A percentile compares a stretch with the other conserved stretches of the same genome.
These are phyloP conservation scores for Ophiocordyceps camponoti-leonardi DNA, from an alignment of 2,329 filamentous ascomycete species.

Conservation along the genomic window DNA sequence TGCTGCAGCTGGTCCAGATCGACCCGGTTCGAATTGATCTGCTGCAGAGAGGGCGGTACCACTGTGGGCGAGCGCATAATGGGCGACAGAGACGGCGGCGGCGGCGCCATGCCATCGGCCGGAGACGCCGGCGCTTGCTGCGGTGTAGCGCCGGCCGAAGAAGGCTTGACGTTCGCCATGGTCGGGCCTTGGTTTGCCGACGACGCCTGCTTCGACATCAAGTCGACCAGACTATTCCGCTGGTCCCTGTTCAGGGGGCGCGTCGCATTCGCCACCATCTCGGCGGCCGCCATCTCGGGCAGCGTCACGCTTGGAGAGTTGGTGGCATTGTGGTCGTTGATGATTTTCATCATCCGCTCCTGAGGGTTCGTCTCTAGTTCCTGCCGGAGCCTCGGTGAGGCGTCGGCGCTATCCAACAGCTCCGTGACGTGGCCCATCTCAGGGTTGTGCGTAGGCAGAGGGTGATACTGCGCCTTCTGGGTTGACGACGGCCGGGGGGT, in stretches of 20 bases:
- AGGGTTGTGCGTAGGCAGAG: constrained; percentile 15
- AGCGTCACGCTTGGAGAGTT: constrained; percentile 31
- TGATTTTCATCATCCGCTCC: constrained; percentile 47
- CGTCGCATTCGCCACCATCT: constrained; percentile 35
- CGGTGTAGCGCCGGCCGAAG: neutral
- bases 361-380: constrained; percentile 41
- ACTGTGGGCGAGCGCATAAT: constrained; percentile 26
- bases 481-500: constrained; percentile 10
- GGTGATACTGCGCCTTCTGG: constrained; percentile 11
- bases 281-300: constrained; percentile 26
- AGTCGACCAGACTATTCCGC: constrained; percentile 38
- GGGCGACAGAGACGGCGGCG: constrained; percentile 28
- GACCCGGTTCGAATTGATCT: constrained; percentile 50
- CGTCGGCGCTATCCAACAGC: constrained; percentile 34
- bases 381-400: constrained; percentile 32
- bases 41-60: constrained; percentile 34
- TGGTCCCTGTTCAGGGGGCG: constrained; percentile 39
- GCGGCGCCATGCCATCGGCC: constrained; percentile 8
- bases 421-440: constrained; percentile 42
- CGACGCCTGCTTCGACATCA: constrained; percentile 33
- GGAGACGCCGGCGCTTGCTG: constrained; percentile 8
- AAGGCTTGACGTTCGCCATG: constrained; percentile 3
- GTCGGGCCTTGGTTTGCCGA: constrained; percentile 7
- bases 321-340: constrained; percentile 44
- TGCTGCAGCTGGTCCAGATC: constrained; percentile 67